phyloP scores from a whole-genome alignment of 345 rosid species.

The Linum trigynum region DNA sequence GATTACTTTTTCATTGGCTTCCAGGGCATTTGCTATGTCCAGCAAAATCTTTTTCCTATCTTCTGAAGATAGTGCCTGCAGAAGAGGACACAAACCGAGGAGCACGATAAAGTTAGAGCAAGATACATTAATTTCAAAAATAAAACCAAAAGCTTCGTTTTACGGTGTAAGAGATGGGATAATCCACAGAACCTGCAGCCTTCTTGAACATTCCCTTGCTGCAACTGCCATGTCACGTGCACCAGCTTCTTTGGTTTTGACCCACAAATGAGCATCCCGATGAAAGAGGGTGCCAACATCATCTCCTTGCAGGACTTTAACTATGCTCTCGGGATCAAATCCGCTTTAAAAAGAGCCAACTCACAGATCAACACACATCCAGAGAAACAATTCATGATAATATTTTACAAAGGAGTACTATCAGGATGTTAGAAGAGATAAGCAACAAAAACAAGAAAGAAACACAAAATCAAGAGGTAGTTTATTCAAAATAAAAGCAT shows the following conservation, averaged over 20 bases:
- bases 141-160: neutral
- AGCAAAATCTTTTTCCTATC: slow-evolving; percentile 70
- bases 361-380: neutral
- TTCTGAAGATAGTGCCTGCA: slow-evolving; percentile 56
- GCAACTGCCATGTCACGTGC: slow-evolving; percentile 87
- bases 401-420: neutral
- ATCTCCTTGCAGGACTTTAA: slow-evolving; percentile 81
- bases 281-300: slow-evolving; percentile 89
- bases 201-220: slow-evolving; percentile 85
- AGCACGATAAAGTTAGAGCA: neutral
- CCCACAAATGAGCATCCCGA: slow-evolving; percentile 75
- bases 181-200: slow-evolving; percentile 60
- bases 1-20: slow-evolving; percentile 62
- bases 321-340: slow-evolving; percentile 57
- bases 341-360: slow-evolving; percentile 45
- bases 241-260: slow-evolving; percentile 39
- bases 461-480: no score
- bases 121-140: neutral
- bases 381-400: neutral
- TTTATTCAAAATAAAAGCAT: neutral
- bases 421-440: neutral
- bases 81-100: slow-evolving; percentile 11
- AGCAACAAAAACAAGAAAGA: neutral
- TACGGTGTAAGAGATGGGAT: neutral
- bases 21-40: slow-evolving; percentile 73